Evolutionary conservation across 352 stramenopile genomes (phyloP), one percentile per base, ranked within the genome.

Genomic region (Paralagenidium karlingii): DNA sequence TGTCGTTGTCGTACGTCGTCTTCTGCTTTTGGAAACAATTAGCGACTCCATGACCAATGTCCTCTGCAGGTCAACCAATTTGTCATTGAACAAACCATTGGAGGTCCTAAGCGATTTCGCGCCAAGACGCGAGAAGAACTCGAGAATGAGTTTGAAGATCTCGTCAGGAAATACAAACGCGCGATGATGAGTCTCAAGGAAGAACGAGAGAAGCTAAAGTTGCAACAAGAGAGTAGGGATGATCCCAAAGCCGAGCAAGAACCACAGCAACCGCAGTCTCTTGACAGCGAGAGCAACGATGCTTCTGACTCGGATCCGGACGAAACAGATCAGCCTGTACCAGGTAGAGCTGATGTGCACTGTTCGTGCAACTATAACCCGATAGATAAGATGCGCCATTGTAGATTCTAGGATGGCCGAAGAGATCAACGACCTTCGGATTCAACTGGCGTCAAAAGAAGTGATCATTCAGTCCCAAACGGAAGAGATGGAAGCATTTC

Each of bases 61-160:
- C n/a, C n/a, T n/a, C n/a, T n/a, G n/a, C 42, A 75, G 15, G 75
- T 90, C 0, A 92, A 95, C 41, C 76, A 92, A n/a, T 87, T 89
- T 18, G 60, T 95, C 13, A 53, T 88, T 8, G 83, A 86, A 32
- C 88, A 88, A 46, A 60, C 66, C 5, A 50, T 86, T 9, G 77
- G 82, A 16, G 80, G 58, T 5, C 76, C 73, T 10, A 52, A 87
- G 44, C 67, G 80, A 5, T 93, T 95, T 39, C 69, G 82, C 6
- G 76, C 82, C 0, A 91, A 87, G 54, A 79, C 66, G 0, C 54
- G 82, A 5, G 82, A 95, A 48, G 80, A 94, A 53, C 62, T 95
- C 6, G 77, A 90, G 42, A 83, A 82, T 36, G 80, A 94, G 21
- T 55, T 93, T 3, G 55, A 74, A 9, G 36, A 58, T 9, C 51